phyloP scores from a whole-genome alignment of 805 yeast species.

The Candida vartiovaarae region DNA sequence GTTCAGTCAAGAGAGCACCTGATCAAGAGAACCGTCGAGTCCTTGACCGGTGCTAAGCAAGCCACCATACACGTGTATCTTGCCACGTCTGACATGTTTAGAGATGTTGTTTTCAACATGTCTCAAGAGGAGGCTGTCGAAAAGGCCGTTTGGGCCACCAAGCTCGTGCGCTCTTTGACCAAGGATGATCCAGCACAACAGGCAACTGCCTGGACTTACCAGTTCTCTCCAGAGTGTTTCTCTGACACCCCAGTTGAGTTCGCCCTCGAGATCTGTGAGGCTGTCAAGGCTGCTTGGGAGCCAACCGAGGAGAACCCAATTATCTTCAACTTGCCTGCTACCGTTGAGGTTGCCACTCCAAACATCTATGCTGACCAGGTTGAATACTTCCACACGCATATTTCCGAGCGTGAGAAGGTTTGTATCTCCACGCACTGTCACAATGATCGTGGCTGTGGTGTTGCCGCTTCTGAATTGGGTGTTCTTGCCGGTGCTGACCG shows the following conservation, averaged over 20 bases:
- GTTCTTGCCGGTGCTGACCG: conserved; percentile 79
- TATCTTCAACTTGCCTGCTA: conserved; percentile 74
- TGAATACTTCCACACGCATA: conserved; percentile 63
- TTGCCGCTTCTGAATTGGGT: conserved; percentile 76
- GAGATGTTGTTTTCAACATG: conserved; percentile 73
- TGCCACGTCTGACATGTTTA: conserved; percentile 69
- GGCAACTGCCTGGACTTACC: conserved; percentile 63
- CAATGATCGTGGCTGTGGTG: conserved; percentile 80
- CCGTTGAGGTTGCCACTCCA: conserved; percentile 73
- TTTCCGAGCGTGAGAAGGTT: conserved; percentile 64
- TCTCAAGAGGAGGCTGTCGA: conserved; percentile 58
- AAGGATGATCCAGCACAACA: conserved; percentile 64
- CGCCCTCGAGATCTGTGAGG: conserved; percentile 72
- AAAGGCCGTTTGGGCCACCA: conserved; percentile 66
- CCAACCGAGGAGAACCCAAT: conserved; percentile 71
- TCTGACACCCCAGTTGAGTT: conserved; percentile 68
- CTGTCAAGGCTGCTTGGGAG: conserved; percentile 73
- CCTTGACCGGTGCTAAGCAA: conserved; percentile 63
- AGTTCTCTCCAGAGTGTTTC: conserved; percentile 75
- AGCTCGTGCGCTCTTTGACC: conserved; percentile 58
- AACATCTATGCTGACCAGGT: conserved; percentile 76
- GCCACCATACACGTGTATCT: conserved; percentile 69
- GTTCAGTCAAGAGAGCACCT: conserved; percentile 74
- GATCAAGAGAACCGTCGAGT: conserved; percentile 66
- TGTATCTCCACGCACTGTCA: conserved; percentile 68